Evolutionary conservation across 2,329 filamentous ascomycete genomes (phyloP), one percentile per base, ranked within the genome.

Genomic region (Fusarium aywerte): DNA sequence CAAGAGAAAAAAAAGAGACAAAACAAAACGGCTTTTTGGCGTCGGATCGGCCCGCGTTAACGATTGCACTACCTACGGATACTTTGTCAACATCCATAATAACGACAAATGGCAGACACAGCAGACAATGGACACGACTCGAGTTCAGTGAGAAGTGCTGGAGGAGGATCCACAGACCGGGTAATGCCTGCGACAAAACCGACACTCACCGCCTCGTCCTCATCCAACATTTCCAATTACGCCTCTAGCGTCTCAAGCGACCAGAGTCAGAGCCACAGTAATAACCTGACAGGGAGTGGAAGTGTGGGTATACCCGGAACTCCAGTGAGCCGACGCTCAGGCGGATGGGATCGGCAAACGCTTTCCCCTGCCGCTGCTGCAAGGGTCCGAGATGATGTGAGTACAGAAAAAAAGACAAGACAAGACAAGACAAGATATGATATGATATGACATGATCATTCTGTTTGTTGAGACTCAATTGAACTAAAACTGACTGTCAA

Each of bases 261-360:
- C 21, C 45, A 48, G 10, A 48, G 45, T 21, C 16, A 36, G 21
- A 27, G 23, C 32, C 32, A 38, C 16, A 49, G 45, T 21, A 31
- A 49, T 7, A 25, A 38, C 2, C 20, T 49, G n/a, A 25, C 45
- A 38, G 45, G 45, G 45, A 49, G 45, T 16, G 35, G 31, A 2
- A 65, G 62, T 27, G 63, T 56, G 62, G 68, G 63, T 11, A 33
- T 64, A 27, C 69, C 69, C 49, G 69, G 69, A 53, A 71, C 69
- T 20, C 69, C 69, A 31, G 31, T 57, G 31, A 70, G 57, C 60
- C 44, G 64, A 55, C 64, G 57, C 49, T 71, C 69, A 44, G 69
- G 69, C 7, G 69, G 58, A 67, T 72, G 69, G 69, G 60, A 71
- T 39, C 69, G 44, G 64, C 69, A 72, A 35, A 65, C 63, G 20